phyloP scores from a whole-genome alignment of 192 early-diverging fungal species.

The Coemansia sp. region DNA sequence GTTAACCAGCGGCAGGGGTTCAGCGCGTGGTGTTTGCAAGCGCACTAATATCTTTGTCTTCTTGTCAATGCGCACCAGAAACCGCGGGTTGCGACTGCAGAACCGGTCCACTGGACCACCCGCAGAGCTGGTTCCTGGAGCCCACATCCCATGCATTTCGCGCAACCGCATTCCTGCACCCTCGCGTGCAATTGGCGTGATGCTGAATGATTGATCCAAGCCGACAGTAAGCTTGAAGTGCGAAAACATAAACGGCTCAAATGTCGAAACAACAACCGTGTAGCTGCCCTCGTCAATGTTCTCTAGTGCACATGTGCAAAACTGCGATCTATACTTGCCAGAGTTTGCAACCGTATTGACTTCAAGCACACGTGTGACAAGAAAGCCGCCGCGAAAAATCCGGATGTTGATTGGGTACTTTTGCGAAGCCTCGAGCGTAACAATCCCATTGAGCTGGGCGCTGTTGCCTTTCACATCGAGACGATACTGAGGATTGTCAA shows the following conservation, averaged over 20 bases:
- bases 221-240: slow-evolving; percentile 67
- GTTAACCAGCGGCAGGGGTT: slow-evolving; percentile 66
- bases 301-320: slow-evolving; percentile 70
- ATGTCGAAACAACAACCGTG: slow-evolving; percentile 78
- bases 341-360: slow-evolving; percentile 68
- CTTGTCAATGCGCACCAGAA: slow-evolving; percentile 59
- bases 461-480: slow-evolving; percentile 52
- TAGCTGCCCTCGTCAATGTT: slow-evolving; percentile 67
- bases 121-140: slow-evolving; percentile 59
- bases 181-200: slow-evolving; percentile 67
- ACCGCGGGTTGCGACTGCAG: slow-evolving; percentile 67
- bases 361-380: slow-evolving; percentile 63
- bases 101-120: slow-evolving; percentile 59
- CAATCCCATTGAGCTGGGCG: slow-evolving; percentile 15
- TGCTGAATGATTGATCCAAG: slow-evolving; percentile 53
- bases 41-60: slow-evolving; percentile 65
- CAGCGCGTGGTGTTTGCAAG: slow-evolving; percentile 66
- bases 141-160: slow-evolving; percentile 56
- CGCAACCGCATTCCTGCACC: slow-evolving; percentile 70
- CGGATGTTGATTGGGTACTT: slow-evolving; percentile 66
- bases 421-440: slow-evolving; percentile 71
- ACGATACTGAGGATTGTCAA: slow-evolving; percentile 80
- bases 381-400: slow-evolving; percentile 69
- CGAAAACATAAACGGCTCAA: slow-evolving; percentile 68
- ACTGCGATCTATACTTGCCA: slow-evolving; percentile 73